A percentile compares a stretch with the other conserved stretches of the same genome.
Evolutionary conservation across 2,329 filamentous ascomycete species (phyloP).

Genomic region (Aspergillus thermomutatus): DNA sequence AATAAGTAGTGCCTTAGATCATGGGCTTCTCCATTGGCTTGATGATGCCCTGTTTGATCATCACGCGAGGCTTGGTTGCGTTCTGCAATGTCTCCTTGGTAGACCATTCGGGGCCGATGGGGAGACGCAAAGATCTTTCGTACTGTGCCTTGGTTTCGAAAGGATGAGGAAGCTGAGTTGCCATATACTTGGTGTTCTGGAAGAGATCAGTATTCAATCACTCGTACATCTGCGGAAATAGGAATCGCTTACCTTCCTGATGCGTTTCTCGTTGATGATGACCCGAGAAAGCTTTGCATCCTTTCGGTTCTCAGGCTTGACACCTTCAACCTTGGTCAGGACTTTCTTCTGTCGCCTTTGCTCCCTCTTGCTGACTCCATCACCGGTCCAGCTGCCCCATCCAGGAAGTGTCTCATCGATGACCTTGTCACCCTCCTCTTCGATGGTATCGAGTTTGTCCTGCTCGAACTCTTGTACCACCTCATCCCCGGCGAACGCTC

Average conservation of each 20-base stretch:
- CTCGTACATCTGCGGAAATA: neutral
- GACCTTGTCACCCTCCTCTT: conserved; percentile 78
- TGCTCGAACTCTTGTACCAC: conserved; percentile 74
- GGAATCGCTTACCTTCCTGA: conserved; percentile 67
- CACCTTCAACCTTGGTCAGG: conserved; percentile 55
- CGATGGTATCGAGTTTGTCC: conserved; percentile 70
- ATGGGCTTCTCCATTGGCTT: conserved; percentile 78
- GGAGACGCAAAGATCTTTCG: conserved; percentile 79
- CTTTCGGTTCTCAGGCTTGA: conserved; percentile 72
- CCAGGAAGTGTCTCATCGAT: conserved; percentile 84
- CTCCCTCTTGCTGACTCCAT: conserved; percentile 70
- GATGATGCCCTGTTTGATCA: conserved; percentile 89
- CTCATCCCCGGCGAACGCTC: conserved; percentile 85
- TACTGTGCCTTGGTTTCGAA: conserved; percentile 88
- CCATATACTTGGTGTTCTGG: conserved; percentile 82
- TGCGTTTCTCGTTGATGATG: conserved; percentile 86
- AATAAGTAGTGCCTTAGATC: conserved; percentile 34
- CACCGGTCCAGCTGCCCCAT: conserved; percentile 90
- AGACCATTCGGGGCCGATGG: conserved; percentile 89
- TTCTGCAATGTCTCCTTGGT: conserved; percentile 95
- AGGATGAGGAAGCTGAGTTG: conserved; percentile 77
- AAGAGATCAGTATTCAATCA: conserved; percentile 15
- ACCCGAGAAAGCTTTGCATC: conserved; percentile 80
- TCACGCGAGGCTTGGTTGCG: conserved; percentile 79
- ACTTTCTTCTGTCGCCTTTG: conserved; percentile 57